phyloP scores from a whole-genome alignment of 2,329 filamentous ascomycete species.

The Trichoderma koningiopsis region DNA sequence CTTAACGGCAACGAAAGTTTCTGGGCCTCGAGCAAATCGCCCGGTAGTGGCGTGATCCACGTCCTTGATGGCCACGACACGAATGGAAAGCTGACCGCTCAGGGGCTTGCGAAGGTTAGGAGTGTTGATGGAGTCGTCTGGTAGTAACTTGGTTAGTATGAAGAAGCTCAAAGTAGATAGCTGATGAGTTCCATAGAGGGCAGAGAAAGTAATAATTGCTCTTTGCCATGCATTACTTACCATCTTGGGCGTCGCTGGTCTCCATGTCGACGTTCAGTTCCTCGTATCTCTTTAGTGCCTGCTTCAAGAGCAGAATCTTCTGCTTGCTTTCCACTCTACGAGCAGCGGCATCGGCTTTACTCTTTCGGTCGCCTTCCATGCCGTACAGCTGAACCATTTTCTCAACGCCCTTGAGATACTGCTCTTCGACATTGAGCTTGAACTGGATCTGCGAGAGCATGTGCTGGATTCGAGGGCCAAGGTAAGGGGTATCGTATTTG shows the following conservation, averaged over 20 bases:
- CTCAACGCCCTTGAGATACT: slow-evolving; percentile 98
- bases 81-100: slow-evolving; percentile 83
- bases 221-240: slow-evolving; percentile 52
- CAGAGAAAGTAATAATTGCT: too few relatives aligned
- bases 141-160: background rate
- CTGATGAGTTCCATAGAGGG: background rate
- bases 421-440: slow-evolving; percentile 97
- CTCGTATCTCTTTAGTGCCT: slow-evolving; percentile 94
- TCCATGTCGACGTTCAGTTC: slow-evolving; percentile 96
- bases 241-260: slow-evolving; percentile 73
- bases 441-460: slow-evolving; percentile 99
- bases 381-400: slow-evolving; percentile 99
- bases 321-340: slow-evolving; percentile 93
- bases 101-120: slow-evolving; percentile 96
- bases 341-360: slow-evolving; percentile 86
- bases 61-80: slow-evolving; percentile 86
- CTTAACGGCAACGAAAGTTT: slow-evolving; percentile 95
- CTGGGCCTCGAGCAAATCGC: slow-evolving; percentile 84
- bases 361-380: slow-evolving; percentile 96
- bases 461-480: slow-evolving; percentile 95
- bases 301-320: slow-evolving; percentile 93
- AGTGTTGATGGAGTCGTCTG: slow-evolving; percentile 94
- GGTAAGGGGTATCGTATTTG: slow-evolving; percentile 95
- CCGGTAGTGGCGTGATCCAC: slow-evolving; percentile 89
- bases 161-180: slow-evolving; percentile 24